These are phyloP conservation scores for Lojkania enalia DNA, from an alignment of 2,329 filamentous ascomycete species.

Conservation along the genomic window DNA sequence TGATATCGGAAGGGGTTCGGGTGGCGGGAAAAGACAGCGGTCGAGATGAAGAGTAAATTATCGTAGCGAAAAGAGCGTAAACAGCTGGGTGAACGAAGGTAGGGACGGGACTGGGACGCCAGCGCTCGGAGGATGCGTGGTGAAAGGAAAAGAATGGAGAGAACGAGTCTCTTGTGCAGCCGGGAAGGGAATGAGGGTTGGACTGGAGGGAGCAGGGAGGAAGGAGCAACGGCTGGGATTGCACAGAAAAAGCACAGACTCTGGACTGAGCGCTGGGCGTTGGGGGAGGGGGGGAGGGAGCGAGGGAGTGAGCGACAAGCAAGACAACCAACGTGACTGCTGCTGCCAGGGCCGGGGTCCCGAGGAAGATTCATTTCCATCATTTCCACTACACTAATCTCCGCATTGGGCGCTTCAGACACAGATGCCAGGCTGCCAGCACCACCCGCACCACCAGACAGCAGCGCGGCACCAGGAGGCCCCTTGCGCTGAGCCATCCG, in stretches of 20 bases:
- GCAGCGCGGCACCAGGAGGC: neutral
- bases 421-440: neutral
- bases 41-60: no score
- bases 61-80: slow-evolving; percentile 4
- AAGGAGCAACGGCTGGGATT: neutral
- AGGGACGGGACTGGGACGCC: neutral
- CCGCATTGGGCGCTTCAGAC: slow-evolving; percentile 2
- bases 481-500: neutral
- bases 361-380: neutral
- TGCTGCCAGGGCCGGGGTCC: neutral
- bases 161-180: neutral
- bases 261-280: neutral
- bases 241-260: no score
- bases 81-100: neutral
- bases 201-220: neutral
- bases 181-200: slow-evolving; percentile 1
- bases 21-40: slow-evolving; percentile 3
- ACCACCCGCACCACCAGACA: no score
- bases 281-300: neutral
- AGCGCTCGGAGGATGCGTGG: slow-evolving; percentile 9
- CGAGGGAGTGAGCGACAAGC: no score
- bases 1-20: neutral
- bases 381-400: neutral
- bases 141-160: slow-evolving; percentile 7
- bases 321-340: slow-evolving; percentile 3